Percentiles rank a stretch among this genome's conserved stretches.
These are phyloP conservation scores for Ciborinia camelliae DNA, from an alignment of 2,329 filamentous ascomycete genomes.

Conservation along the genomic window DNA sequence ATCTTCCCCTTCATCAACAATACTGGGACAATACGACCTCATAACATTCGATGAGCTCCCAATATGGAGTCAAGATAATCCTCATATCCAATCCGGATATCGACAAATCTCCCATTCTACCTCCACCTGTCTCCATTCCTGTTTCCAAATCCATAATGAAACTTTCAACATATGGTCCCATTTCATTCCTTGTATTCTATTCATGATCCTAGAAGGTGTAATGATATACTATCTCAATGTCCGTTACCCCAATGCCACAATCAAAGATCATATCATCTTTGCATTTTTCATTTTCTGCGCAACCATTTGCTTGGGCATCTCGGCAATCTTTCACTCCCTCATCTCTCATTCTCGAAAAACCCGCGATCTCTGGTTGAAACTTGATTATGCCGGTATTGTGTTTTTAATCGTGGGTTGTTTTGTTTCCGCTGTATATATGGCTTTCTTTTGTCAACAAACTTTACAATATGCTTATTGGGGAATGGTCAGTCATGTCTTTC, in stretches of 20 bases:
- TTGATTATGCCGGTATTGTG: slow-evolving; percentile 42
- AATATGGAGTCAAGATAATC: slow-evolving; percentile 44
- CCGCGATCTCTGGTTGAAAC: slow-evolving; percentile 40
- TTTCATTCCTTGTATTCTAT: slow-evolving; percentile 43
- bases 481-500: slow-evolving; percentile 36
- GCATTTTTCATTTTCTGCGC: slow-evolving; percentile 41
- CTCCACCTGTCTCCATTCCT: slow-evolving; percentile 41
- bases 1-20: slow-evolving; percentile 3
- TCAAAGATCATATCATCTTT: slow-evolving; percentile 42
- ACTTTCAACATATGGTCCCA: slow-evolving; percentile 45
- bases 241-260: slow-evolving; percentile 38
- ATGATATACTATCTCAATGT: slow-evolving; percentile 34
- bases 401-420: slow-evolving; percentile 42
- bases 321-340: slow-evolving; percentile 42
- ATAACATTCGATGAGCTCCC: slow-evolving; percentile 39
- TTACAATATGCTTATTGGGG: slow-evolving; percentile 38
- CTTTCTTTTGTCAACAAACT: slow-evolving; percentile 41
- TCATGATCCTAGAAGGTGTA: slow-evolving; percentile 36
- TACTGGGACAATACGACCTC: not conserved
- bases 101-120: slow-evolving; percentile 42
- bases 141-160: slow-evolving; percentile 45
- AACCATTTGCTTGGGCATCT: slow-evolving; percentile 40
- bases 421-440: slow-evolving; percentile 42
- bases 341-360: slow-evolving; percentile 41
- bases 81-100: slow-evolving; percentile 44